phyloP scores from a whole-genome alignment of 1,139 yeast species.

The Geotrichum reessii region DNA sequence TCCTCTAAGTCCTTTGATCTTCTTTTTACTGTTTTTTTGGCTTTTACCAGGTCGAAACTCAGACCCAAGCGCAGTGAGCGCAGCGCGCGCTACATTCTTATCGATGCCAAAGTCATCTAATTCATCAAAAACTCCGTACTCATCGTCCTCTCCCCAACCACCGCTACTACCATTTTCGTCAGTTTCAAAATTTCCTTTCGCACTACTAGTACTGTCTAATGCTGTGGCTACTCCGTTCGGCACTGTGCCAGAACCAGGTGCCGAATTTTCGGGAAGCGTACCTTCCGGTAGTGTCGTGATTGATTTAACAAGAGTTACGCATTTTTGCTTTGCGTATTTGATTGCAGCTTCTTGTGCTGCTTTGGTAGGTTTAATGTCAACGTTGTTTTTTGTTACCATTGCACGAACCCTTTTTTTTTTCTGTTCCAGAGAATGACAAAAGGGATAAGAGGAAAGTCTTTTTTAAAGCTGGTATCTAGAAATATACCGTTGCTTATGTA shows the following conservation, averaged over 20 bases:
- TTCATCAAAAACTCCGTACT: conserved; percentile 3
- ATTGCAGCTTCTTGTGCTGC: conserved; percentile 17
- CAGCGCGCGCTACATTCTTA: conserved; percentile 18
- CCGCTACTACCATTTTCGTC: conserved; percentile 3
- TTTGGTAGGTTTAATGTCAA: not conserved
- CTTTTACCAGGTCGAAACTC: conserved; percentile 10
- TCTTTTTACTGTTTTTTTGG: not conserved
- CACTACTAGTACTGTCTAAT: not conserved
- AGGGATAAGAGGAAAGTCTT: too few species aligned
- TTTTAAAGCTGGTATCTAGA: too few species aligned
- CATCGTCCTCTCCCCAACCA: conserved; percentile 10
- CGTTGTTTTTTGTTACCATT: not conserved
- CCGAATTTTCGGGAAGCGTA: not conserved
- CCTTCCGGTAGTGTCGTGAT: not conserved
- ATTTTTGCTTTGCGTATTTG: conserved; percentile 15
- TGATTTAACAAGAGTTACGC: conserved; percentile 13
- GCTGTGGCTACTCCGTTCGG: not conserved
- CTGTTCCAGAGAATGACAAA: too few species aligned
- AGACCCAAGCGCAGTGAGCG: conserved; percentile 17
- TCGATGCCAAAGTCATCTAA: conserved; percentile 17
- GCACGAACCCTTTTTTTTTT: too few species aligned
- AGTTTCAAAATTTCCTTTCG: not conserved
- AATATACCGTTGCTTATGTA: too few species aligned
- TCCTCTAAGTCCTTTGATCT: not conserved
- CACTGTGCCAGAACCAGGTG: not conserved